Percentiles rank a stretch among this genome's conserved stretches.
These are phyloP conservation scores for Phytomonas francai DNA, from an alignment of 208 protist species.

Conservation along the genomic window DNA sequence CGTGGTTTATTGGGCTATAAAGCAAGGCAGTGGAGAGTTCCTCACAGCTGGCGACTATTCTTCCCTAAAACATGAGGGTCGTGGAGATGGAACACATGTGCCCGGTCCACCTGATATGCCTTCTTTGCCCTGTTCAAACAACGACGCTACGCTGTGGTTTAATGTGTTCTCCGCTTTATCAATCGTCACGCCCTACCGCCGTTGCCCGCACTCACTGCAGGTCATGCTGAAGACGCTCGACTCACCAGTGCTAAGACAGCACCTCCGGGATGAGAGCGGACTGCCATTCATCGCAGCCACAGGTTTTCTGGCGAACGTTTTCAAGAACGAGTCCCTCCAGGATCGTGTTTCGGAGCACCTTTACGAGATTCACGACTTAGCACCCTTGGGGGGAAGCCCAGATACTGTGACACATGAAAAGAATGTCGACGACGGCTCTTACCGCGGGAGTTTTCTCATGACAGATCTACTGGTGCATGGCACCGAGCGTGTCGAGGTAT, in stretches of 20 bases:
- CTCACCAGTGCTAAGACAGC: conserved; percentile 34
- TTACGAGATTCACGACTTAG: background rate
- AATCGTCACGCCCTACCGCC: conserved; percentile 61
- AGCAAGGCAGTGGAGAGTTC: conserved; percentile 2
- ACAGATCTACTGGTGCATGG: conserved; percentile 46
- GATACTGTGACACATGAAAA: background rate
- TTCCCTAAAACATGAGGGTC: too few relatives aligned
- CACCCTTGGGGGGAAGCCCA: background rate
- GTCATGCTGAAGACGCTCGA: conserved; percentile 33
- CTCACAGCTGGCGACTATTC: background rate
- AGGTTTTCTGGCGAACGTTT: conserved; percentile 17
- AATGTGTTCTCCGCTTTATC: conserved; percentile 31
- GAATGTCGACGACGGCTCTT: background rate
- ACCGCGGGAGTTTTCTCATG: conserved; percentile 13
- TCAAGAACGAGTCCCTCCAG: conserved; percentile 28
- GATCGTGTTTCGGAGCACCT: conserved; percentile 11
- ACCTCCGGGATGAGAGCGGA: conserved; percentile 15
- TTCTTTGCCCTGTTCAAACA: conserved; percentile 1
- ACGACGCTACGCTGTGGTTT: conserved; percentile 18
- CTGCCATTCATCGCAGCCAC: conserved; percentile 20
- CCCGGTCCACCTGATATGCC: too few relatives aligned
- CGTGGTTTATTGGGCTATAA: conserved; percentile 38
- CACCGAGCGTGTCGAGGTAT: conserved; percentile 45
- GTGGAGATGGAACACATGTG: too few relatives aligned
- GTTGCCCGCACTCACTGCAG: conserved; percentile 39